These are phyloP conservation scores for Termitomyces eurrhizus DNA, from an alignment of 768 basidiomycete genomes.

Conservation along the genomic window DNA sequence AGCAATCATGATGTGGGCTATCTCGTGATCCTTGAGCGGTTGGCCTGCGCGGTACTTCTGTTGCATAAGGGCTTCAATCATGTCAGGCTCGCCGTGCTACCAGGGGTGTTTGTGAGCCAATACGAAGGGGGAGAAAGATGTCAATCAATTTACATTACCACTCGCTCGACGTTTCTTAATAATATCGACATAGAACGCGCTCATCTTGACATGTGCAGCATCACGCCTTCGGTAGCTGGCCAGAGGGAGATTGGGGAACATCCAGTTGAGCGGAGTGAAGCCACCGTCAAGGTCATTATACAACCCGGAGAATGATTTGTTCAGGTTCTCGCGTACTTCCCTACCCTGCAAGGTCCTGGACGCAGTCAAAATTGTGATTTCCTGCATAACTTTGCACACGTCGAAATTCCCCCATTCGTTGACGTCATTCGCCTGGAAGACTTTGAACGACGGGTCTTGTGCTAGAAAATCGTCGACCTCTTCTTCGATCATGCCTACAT, in stretches of 20 bases:
- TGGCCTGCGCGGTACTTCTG: slow-evolving; percentile 84
- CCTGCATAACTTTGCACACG: slow-evolving; percentile 65
- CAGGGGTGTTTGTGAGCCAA: slow-evolving; percentile 1
- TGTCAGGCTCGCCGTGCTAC: slow-evolving; percentile 69
- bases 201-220: slow-evolving; percentile 88
- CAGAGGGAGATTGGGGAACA: slow-evolving; percentile 91
- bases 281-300: slow-evolving; percentile 93
- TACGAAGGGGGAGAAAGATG: neutral
- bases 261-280: slow-evolving; percentile 93
- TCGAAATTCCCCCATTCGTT: slow-evolving; percentile 82
- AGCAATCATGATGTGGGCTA: slow-evolving; percentile 98
- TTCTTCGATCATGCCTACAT: slow-evolving; percentile 76
- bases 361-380: slow-evolving; percentile 94
- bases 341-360: slow-evolving; percentile 90
- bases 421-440: slow-evolving; percentile 59
- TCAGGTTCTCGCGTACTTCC: slow-evolving; percentile 76
- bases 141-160: slow-evolving; percentile 35
- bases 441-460: slow-evolving; percentile 58
- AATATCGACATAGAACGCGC: slow-evolving; percentile 87
- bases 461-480: slow-evolving; percentile 71
- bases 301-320: slow-evolving; percentile 80
- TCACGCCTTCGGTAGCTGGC: slow-evolving; percentile 89
- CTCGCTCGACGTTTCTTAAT: slow-evolving; percentile 66
- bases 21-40: slow-evolving; percentile 78
- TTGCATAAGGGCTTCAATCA: slow-evolving; percentile 84